Percentiles rank a stretch among this genome's conserved stretches.
These are phyloP conservation scores for Alternaria triticina DNA, from an alignment of 2,329 filamentous ascomycete genomes.

Conservation along the genomic window DNA sequence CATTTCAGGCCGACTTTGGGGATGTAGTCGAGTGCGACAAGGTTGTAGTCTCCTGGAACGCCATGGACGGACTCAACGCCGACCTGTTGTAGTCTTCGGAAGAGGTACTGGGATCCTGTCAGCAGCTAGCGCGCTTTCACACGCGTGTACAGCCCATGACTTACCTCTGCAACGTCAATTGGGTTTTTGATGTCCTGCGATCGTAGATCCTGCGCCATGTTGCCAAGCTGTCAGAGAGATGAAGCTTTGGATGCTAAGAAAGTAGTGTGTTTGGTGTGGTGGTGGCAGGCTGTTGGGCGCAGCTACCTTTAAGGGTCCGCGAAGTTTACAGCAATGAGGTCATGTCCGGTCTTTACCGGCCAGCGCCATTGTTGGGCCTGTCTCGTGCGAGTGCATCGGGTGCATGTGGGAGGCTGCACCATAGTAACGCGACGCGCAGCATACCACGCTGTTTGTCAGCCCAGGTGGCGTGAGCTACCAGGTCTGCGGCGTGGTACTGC, in stretches of 20 bases:
- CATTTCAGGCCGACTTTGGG: constrained; percentile 61
- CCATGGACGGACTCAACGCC: constrained; percentile 56
- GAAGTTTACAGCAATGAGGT: constrained; percentile 11
- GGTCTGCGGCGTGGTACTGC: neutral
- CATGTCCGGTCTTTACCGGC: constrained; percentile 18
- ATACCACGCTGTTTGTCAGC: constrained; percentile 21
- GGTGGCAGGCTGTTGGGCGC: constrained; percentile 20
- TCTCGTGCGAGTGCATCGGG: constrained; percentile 9
- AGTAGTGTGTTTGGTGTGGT: constrained; percentile 6
- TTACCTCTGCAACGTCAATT: constrained; percentile 64
- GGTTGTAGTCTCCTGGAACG: constrained; percentile 54
- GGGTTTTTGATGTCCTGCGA: constrained; percentile 52
- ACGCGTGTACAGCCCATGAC: constrained; percentile 5
- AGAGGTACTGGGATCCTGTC: constrained; percentile 39
- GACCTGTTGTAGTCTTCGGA: constrained; percentile 52
- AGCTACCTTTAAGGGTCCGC: constrained; percentile 16
- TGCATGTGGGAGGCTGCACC: constrained; percentile 13
- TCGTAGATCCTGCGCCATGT: constrained; percentile 50
- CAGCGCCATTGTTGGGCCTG: constrained; percentile 14
- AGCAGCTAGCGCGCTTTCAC: constrained; percentile 12
- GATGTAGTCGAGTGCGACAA: constrained; percentile 63
- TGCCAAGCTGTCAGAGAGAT: constrained; percentile 9
- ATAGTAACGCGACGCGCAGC: constrained; percentile 20
- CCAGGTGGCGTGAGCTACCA: constrained; percentile 28
- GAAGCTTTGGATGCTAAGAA: constrained; percentile 3